Base-by-base conservation (phyloP, 1,139 yeast genomes). In the Hyphopichia buzzinii region DNA sequence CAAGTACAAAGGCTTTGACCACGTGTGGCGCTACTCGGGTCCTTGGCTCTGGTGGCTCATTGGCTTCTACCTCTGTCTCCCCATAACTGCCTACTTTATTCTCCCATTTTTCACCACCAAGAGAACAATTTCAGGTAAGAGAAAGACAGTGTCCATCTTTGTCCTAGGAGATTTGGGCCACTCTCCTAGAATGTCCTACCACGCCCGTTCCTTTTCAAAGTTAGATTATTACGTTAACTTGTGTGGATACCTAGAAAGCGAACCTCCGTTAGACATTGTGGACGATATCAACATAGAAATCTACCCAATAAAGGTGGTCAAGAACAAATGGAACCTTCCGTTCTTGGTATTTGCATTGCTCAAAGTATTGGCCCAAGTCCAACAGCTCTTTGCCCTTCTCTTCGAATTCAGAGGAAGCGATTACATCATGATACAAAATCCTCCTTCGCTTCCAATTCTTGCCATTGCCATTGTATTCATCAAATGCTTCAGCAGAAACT, bases 81-180 rank as follows among this genome's bases (percentile, higher is more conserved):
- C 74, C 2, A 14, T 68, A 1, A 15, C 63, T 7, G 72, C 68
- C 2, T 68, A 68, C 47, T 42, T 56, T 8, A 35, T 71, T 1
- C 40, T 68, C 3, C 76, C 77, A 6, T 55, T 50, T 30, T 37
- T 59, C 37, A 38, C 46, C 27, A 33, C 50, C 16, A 49, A 49
- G 29, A 48, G 54, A 12, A 43, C 46, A 7, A 39, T 41, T 33
- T 32, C 52, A 10, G 50, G 53, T 2, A 49, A 52, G 39, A 62
- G 74, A 44, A 75, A 66, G 46, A 65, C 87, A 31, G 79, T 88
- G 3, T 73, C 86, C 7, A 80, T 92, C 19, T 74, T 87, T 40
- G 98, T 92, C 1, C 66, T 94, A 19, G 99, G 99, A 1, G 98
- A 92, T 54, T 58, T 94, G 37, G 97, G 96, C 11, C 95, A 90